phyloP scores from a whole-genome alignment of 352 stramenopile genomes.

The Achlya hypogyna region DNA sequence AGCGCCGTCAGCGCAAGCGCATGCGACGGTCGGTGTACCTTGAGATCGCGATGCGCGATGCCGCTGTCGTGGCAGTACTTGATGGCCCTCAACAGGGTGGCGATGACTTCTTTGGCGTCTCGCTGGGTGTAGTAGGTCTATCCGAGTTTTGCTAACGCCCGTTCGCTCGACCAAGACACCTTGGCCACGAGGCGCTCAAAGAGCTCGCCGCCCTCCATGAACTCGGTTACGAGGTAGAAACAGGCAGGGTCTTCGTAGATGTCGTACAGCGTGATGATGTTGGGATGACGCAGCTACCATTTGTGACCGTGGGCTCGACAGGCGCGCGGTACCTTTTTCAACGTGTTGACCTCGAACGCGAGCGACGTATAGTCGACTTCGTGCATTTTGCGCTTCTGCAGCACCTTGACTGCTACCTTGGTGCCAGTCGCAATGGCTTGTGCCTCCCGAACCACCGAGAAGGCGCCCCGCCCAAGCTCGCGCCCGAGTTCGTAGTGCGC shows the following conservation, averaged over 20 bases:
- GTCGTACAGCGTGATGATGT: conserved; percentile 87
- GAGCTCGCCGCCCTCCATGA: conserved; percentile 76
- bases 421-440: conserved; percentile 70
- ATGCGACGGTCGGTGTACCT: conserved; percentile 22
- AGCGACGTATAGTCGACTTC: conserved; percentile 73
- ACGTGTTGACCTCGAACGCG: conserved; percentile 64
- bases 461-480: conserved; percentile 83
- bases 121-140: conserved; percentile 20
- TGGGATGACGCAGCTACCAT: conserved; percentile 66
- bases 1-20: conserved; percentile 15
- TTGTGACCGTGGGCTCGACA: background rate
- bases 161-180: background rate
- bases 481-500: conserved; percentile 53
- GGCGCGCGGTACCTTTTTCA: conserved; percentile 39
- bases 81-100: conserved; percentile 57
- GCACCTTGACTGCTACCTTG: conserved; percentile 86
- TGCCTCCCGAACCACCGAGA: conserved; percentile 80
- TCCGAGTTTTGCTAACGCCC: background rate
- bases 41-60: conserved; percentile 71
- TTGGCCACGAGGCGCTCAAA: conserved; percentile 88
- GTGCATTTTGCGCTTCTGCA: conserved; percentile 66
- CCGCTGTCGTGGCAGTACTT: conserved; percentile 84
- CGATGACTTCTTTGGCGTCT: conserved; percentile 18
- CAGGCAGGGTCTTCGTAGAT: conserved; percentile 85
- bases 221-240: conserved; percentile 86